Percentiles rank a stretch among this genome's conserved stretches.
Evolutionary conservation across 2,329 filamentous ascomycete species (phyloP).

Genomic region (Pezicula neosporulosa): DNA sequence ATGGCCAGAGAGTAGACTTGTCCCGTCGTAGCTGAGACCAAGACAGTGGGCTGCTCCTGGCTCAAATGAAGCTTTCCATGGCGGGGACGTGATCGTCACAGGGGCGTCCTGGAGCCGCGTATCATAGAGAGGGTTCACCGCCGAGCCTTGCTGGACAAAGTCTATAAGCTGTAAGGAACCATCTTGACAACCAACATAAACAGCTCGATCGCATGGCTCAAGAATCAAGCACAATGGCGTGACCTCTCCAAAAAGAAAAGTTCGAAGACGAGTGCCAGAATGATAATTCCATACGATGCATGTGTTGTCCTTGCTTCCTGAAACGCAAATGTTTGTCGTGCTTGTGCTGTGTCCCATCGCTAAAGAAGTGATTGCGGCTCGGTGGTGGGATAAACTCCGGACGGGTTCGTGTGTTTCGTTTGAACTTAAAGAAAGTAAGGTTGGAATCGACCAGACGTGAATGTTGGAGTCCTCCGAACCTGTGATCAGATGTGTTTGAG

Average conservation of each 20-base stretch:
- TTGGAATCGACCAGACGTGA: constrained; percentile 83
- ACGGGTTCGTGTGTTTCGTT: constrained; percentile 64
- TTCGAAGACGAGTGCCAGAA: constrained; percentile 72
- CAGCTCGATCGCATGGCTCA: constrained; percentile 79
- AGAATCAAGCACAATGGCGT: constrained; percentile 69
- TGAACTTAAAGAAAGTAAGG: constrained; percentile 60
- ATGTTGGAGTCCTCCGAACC: constrained; percentile 85
- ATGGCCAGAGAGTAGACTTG: constrained; percentile 76
- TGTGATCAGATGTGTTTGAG: constrained; percentile 70
- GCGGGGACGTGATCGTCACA: constrained; percentile 50
- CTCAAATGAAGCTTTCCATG: constrained; percentile 36
- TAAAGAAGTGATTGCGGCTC: constrained; percentile 67
- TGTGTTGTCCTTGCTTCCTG: constrained; percentile 80
- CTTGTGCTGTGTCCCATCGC: constrained; percentile 63
- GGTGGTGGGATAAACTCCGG: constrained; percentile 74
- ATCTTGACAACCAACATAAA: constrained; percentile 78
- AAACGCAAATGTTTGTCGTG: constrained; percentile 78
- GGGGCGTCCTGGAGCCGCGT: constrained; percentile 53
- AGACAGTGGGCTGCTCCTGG: constrained; percentile 62
- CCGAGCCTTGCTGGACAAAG: constrained; percentile 54
- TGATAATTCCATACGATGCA: constrained; percentile 92
- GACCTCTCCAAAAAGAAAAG: constrained; percentile 69
- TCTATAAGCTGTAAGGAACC: constrained; percentile 78
- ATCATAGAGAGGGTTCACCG: constrained; percentile 30
- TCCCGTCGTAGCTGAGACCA: constrained; percentile 78